A percentile compares a stretch with the other conserved stretches of the same genome.
Evolutionary conservation across 2,329 filamentous ascomycete species (phyloP).

Genomic region (Aspergillus niger): DNA sequence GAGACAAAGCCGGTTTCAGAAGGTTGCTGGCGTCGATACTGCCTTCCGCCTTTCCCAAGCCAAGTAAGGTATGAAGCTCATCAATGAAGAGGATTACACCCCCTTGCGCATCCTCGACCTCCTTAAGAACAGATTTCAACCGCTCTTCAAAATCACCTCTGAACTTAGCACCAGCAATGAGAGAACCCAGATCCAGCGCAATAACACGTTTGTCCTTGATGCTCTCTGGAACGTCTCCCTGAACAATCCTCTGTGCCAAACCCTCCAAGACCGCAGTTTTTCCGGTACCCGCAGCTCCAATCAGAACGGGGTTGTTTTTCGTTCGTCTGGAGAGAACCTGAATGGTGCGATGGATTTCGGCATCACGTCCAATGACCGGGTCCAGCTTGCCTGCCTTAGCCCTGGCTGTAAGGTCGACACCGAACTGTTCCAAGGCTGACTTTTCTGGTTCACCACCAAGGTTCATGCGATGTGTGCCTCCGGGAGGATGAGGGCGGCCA

Average conservation of each 20-base stretch:
- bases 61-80: slow-evolving; percentile 87
- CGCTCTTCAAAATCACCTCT: slow-evolving; percentile 95
- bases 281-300: slow-evolving; percentile 85
- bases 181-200: slow-evolving; percentile 80
- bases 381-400: slow-evolving; percentile 90
- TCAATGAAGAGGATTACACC: slow-evolving; percentile 94
- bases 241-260: slow-evolving; percentile 83
- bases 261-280: slow-evolving; percentile 95
- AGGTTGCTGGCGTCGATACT: slow-evolving; percentile 96
- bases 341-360: slow-evolving; percentile 90
- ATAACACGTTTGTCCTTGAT: slow-evolving; percentile 94
- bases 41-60: slow-evolving; percentile 91
- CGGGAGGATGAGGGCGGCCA: slow-evolving; percentile 76
- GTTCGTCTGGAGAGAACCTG: slow-evolving; percentile 90
- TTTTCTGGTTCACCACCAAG: slow-evolving; percentile 76
- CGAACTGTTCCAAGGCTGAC: slow-evolving; percentile 85
- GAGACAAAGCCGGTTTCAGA: slow-evolving; percentile 87
- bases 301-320: slow-evolving; percentile 95
- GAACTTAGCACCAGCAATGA: slow-evolving; percentile 95
- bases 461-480: slow-evolving; percentile 93
- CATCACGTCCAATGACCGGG: slow-evolving; percentile 89
- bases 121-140: slow-evolving; percentile 84
- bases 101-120: slow-evolving; percentile 86
- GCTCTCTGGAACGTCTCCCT: slow-evolving; percentile 91
- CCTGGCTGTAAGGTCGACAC: slow-evolving; percentile 81